A percentile compares a stretch with the other conserved stretches of the same genome.
phyloP scores from a whole-genome alignment of 345 rosid genomes.

The Linum tenue region DNA sequence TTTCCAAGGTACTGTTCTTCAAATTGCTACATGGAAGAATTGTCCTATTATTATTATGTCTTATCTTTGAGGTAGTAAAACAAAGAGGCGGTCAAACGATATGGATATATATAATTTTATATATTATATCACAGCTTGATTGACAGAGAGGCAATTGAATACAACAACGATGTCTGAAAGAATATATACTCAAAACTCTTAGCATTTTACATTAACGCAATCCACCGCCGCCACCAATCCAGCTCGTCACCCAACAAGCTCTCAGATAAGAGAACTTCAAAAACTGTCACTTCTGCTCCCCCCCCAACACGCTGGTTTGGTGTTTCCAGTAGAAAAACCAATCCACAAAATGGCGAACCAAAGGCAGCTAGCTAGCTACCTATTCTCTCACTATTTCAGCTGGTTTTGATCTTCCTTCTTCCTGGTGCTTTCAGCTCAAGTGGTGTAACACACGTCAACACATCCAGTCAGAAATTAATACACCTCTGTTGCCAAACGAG shows the following conservation, averaged over 20 bases:
- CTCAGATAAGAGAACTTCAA: slow-evolving; percentile 6
- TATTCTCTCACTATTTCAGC: slow-evolving; percentile 2
- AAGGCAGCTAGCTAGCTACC: slow-evolving; percentile 19
- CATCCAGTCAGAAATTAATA: background rate
- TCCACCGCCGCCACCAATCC: slow-evolving; percentile 13
- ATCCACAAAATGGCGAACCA: slow-evolving; percentile 11
- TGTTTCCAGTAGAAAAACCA: background rate
- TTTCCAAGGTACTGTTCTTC: too few species aligned
- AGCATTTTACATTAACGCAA: slow-evolving; percentile 26
- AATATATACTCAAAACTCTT: slow-evolving; percentile 27
- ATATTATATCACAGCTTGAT: slow-evolving; percentile 3
- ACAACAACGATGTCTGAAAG: slow-evolving; percentile 24
- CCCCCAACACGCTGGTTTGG: background rate
- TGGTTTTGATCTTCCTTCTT: background rate
- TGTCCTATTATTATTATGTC: too few species aligned
- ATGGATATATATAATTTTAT: too few species aligned
- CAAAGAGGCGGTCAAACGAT: too few species aligned
- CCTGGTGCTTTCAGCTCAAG: too few species aligned
- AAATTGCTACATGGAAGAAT: too few species aligned
- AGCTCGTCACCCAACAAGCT: slow-evolving; percentile 16
- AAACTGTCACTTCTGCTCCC: background rate
- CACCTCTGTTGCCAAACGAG: slow-evolving; percentile 7
- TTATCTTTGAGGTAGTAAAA: too few species aligned
- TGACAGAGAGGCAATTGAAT: slow-evolving; percentile 4
- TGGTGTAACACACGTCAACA: too few species aligned